Evolutionary conservation across 2,329 filamentous ascomycete genomes (phyloP), one percentile per base, ranked within the genome.

Genomic region (Endocalyx cinctus): DNA sequence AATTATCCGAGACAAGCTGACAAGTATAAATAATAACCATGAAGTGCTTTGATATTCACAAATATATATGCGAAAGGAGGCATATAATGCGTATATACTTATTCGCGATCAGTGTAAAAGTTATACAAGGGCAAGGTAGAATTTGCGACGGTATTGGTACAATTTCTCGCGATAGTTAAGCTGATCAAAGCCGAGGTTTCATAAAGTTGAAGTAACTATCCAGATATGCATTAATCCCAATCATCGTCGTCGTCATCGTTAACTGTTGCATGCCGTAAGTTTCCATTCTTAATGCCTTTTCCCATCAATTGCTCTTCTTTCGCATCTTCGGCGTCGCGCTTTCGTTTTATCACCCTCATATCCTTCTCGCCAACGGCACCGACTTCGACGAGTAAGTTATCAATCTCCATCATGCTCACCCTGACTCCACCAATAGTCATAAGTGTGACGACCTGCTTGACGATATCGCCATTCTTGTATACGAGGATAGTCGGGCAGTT

Each of bases 401-500:
- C 88, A 39, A 97, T 65, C 54, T 94, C 81, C 62, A 75, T 64
- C 67, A 87, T 72, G 46, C 69, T 79, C 36, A 82, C 87, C 43
- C 74, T 72, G 4, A 76, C 72, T 4, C 92, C 92, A 8, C 79
- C 79, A 28, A 97, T 62, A 33, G 87, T 86, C 50, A 77, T 74
- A 44, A 98, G 64, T 4, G 90, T 97, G n/a, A 98, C 84, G 32
- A 96, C 65, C 63, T 98, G 92, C 65, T 80, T 87, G 57, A 81
- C 80, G 46, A 98, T 95, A 56, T 98, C 87, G 13, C 87, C 88
- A 50, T 95, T 87, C 56, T 82, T 84, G 64, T 98, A 98, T 0
- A 95, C 77, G 42, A 98, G 57, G 22, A 98, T 87, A 0, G 92
- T 98, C 2, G 92, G 92, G 37, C 88, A 95, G 59, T 98, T 98